Evolutionary conservation across 2,329 filamentous ascomycete genomes (phyloP).

Genomic region (Aspergillus arachidicola): DNA sequence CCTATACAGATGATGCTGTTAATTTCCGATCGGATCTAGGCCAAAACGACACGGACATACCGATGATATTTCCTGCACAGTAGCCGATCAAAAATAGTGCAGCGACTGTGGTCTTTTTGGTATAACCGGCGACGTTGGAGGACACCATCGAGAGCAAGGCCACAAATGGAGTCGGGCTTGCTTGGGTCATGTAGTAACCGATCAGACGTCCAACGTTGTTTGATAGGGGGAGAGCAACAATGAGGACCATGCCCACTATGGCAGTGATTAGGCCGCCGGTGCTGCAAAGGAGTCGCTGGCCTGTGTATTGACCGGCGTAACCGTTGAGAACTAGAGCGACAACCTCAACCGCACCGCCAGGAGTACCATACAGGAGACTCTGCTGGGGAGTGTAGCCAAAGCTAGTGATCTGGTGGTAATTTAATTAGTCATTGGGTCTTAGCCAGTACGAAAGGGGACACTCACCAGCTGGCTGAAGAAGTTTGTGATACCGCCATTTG

Average conservation of each 20-base stretch:
- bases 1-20: slow-evolving; percentile 31
- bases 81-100: slow-evolving; percentile 52
- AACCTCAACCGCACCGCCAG: slow-evolving; percentile 67
- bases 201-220: slow-evolving; percentile 62
- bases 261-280: slow-evolving; percentile 54
- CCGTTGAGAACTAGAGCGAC: slow-evolving; percentile 59
- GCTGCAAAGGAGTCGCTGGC: slow-evolving; percentile 61
- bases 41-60: slow-evolving; percentile 32
- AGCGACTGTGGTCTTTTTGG: slow-evolving; percentile 57
- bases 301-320: slow-evolving; percentile 59
- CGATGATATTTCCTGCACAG: slow-evolving; percentile 60
- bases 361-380: slow-evolving; percentile 66
- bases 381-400: slow-evolving; percentile 68
- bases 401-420: slow-evolving; percentile 49
- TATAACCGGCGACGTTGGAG: slow-evolving; percentile 61
- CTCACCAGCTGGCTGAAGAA: slow-evolving; percentile 61
- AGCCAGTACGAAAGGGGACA: not conserved
- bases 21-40: not conserved
- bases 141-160: slow-evolving; percentile 65
- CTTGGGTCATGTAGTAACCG: slow-evolving; percentile 67
- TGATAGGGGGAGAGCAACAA: slow-evolving; percentile 62
- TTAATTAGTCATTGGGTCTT: not conserved
- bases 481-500: slow-evolving; percentile 62
- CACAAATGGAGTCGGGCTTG: slow-evolving; percentile 64
- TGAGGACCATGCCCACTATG: slow-evolving; percentile 65